These are phyloP conservation scores for Chloroidium sp. DNA, from an alignment of 163 green algal species.

Conservation along the genomic window DNA sequence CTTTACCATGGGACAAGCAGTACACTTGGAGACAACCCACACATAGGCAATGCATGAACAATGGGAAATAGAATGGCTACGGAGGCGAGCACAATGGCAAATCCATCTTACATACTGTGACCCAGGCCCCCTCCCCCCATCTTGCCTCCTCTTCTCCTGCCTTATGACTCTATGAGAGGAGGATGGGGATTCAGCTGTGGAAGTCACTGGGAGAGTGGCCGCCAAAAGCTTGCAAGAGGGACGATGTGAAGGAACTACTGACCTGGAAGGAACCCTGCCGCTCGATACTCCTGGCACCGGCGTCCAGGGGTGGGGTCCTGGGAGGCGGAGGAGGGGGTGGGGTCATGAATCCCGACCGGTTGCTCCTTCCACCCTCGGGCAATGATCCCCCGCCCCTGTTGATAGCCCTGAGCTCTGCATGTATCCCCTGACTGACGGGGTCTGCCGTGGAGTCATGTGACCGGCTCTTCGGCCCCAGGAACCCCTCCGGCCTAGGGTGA, in stretches of 20 bases:
- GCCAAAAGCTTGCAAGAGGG: neutral
- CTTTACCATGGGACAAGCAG: neutral
- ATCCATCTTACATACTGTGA: neutral
- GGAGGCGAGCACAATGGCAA: neutral
- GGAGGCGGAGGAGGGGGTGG: neutral
- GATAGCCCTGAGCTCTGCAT: neutral
- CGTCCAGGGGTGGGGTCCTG: neutral
- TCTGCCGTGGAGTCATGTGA: no score
- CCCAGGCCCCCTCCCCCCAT: neutral
- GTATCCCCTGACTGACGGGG: no score
- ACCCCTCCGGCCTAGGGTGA: no score
- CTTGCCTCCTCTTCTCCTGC: neutral
- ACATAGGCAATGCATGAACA: no score
- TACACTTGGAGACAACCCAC: no score
- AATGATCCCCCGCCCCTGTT: neutral
- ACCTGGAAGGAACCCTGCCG: neutral
- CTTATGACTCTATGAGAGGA: neutral
- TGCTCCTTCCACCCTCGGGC: neutral
- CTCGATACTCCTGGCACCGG: neutral
- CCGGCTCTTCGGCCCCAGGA: no score
- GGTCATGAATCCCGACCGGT: neutral
- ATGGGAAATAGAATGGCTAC: neutral
- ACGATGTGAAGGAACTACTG: neutral
- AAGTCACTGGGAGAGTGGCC: no score
- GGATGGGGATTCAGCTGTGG: neutral